phyloP scores from a whole-genome alignment of 2,329 filamentous ascomycete genomes.

The Xylaria digitata region DNA sequence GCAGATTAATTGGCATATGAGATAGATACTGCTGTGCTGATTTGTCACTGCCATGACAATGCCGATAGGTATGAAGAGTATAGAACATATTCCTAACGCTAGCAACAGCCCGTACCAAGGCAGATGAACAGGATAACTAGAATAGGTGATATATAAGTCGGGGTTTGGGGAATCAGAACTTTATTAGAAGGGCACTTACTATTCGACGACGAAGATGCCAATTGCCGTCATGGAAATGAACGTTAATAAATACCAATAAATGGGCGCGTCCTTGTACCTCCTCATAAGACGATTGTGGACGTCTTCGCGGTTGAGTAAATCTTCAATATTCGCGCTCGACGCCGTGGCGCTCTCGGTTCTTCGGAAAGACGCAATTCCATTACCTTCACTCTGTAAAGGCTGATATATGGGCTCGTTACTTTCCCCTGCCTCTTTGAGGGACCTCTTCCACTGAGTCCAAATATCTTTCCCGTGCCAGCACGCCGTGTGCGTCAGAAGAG shows the following conservation, averaged over 20 bases:
- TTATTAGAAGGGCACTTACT: constrained; percentile 62
- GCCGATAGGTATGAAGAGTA: constrained; percentile 90
- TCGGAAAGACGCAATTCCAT: constrained; percentile 40
- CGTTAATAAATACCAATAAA: constrained; percentile 82
- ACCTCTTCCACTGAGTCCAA: constrained; percentile 78
- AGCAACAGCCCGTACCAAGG: constrained; percentile 89
- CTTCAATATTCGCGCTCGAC: constrained; percentile 59
- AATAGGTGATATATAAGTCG: constrained; percentile 36
- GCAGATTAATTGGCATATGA: constrained; percentile 87
- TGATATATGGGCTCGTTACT: constrained; percentile 64
- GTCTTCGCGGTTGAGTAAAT: constrained; percentile 77
- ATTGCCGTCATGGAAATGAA: constrained; percentile 81
- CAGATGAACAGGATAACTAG: constrained; percentile 81
- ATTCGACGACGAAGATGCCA: constrained; percentile 86
- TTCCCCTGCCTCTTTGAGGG: constrained; percentile 70
- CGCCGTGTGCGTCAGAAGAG: constrained; percentile 81
- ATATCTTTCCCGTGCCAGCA: constrained; percentile 90
- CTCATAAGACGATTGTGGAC: constrained; percentile 87
- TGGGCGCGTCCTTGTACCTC: constrained; percentile 82
- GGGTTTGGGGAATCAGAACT: neutral
- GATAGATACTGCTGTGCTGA: constrained; percentile 86
- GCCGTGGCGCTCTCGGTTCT: constrained; percentile 39
- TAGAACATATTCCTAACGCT: constrained; percentile 78
- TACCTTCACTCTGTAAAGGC: constrained; percentile 54
- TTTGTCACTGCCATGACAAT: constrained; percentile 95